A percentile compares a stretch with the other conserved stretches of the same genome.
phyloP scores from a whole-genome alignment of 495 filamentous ascomycete species.

The Penicillium lagena region DNA sequence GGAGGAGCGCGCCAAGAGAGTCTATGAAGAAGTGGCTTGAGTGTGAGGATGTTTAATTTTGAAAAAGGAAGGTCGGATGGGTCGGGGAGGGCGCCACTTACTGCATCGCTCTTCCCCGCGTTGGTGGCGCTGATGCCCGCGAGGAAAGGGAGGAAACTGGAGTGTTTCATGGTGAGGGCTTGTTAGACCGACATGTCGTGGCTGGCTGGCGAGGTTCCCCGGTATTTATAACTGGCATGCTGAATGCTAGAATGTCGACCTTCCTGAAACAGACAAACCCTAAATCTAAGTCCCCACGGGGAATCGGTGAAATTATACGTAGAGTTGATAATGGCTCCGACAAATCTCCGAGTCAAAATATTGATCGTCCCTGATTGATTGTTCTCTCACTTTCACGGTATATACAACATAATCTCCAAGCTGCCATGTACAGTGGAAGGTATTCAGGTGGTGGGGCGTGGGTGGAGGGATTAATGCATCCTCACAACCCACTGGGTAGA shows the following conservation, averaged over 20 bases:
- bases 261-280: constrained; percentile 7
- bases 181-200: neutral
- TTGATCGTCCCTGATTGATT: neutral
- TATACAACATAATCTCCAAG: no score
- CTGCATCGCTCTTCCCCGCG: constrained; percentile 4
- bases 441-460: neutral
- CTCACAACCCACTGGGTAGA: no score
- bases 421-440: neutral
- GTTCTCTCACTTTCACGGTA: no score
- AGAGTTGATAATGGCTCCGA: neutral
- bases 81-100: constrained; percentile 5
- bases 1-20: no score
- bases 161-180: neutral
- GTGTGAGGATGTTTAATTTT: no score
- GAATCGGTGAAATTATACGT: constrained; percentile 4
- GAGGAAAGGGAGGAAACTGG: neutral
- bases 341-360: constrained; percentile 2
- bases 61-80: no score
- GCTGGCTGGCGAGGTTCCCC: neutral
- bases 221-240: neutral
- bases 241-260: constrained; percentile 4
- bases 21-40: no score
- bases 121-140: neutral
- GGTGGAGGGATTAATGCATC: neutral
- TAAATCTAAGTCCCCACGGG: constrained; percentile 4